Base-by-base conservation (phyloP, 2,329 filamentous ascomycete species). In the Scedosporium dehoogii region DNA sequence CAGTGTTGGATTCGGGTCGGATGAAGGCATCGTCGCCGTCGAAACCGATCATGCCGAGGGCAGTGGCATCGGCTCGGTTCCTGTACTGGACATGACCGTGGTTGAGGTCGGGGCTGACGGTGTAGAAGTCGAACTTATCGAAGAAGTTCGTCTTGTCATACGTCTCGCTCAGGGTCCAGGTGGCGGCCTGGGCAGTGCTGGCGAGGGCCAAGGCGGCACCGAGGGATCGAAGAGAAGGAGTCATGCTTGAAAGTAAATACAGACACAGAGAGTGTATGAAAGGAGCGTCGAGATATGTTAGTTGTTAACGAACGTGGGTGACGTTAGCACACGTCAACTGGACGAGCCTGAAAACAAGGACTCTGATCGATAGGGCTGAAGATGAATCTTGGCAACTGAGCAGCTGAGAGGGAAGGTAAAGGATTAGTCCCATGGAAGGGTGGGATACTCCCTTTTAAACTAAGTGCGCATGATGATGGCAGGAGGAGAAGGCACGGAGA, bases 41-140 rank as follows among this genome's bases (percentile, higher is more conserved):
- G n/a, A 65, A 70, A 27, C 68, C 68, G 59, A 75, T 67, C 3
- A 80, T 69, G 18, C 73, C 73, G 21, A 75, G 67, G 2, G 62
- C 63, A 7, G 69, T 51, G 14, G 79, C 78, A 23, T 74, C 70
- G 1, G 64, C 25, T 59, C 70, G 67, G 68, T 62, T 71, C 56
- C 72, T 70, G 66, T 80, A 92, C 62, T 78, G 74, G 58, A 90
- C 87, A 68, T 81, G 88, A 7, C 88, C 88, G 62, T 80, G 70
- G 55, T 85, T 91, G 6, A 85, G 85, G 67, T 91, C 88, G 4
- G 68, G 56, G n/a, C 21, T 21, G 62, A 65, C 65, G 10, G 68
- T 69, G 62, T 74, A 71, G 68, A 80, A 80, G 53, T 71, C 63
- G 65, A 79, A 81, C 69, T 80, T 78, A 67, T 75, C 71, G 51